Conservation (phyloP, 331 rosid species). For the Acacia concinna region DNA sequence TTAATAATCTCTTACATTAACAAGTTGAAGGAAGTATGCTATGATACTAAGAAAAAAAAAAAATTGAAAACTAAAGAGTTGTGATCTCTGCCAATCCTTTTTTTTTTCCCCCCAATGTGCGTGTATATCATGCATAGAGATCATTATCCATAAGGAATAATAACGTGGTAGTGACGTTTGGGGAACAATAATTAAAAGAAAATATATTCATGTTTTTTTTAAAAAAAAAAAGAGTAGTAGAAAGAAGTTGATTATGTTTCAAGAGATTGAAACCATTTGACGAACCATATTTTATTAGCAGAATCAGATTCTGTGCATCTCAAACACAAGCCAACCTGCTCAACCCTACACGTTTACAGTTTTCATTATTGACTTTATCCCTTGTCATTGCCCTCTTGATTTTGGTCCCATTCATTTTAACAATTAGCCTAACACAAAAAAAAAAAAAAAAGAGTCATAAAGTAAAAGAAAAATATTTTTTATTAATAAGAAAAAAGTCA, state of each 20-base stretch:
- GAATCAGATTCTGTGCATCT: background rate
- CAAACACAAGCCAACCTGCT: background rate
- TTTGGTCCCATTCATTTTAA: background rate
- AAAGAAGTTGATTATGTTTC: background rate
- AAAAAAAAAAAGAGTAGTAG: slow-evolving; percentile 2
- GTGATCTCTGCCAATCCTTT: background rate
- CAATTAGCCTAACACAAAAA: background rate
- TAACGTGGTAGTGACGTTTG: background rate
- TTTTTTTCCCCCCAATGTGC: background rate
- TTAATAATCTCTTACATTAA: too few relatives aligned
- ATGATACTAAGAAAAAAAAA: too few relatives aligned
- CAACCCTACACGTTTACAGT: background rate
- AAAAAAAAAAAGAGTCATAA: background rate
- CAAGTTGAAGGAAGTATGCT: too few relatives aligned
- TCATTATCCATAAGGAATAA: slow-evolving; percentile 28
- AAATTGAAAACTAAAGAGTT: too few relatives aligned
- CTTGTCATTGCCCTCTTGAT: background rate
- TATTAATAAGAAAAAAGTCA: background rate
- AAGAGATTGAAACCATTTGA: background rate
- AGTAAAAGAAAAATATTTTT: background rate
- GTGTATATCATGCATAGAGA: background rate
- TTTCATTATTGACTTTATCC: background rate
- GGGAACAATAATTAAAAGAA: slow-evolving; percentile 9
- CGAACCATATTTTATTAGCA: background rate
- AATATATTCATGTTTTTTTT: slow-evolving; percentile 2